phyloP scores from a whole-genome alignment of 306 rosid genomes.

The Glycine soja region DNA sequence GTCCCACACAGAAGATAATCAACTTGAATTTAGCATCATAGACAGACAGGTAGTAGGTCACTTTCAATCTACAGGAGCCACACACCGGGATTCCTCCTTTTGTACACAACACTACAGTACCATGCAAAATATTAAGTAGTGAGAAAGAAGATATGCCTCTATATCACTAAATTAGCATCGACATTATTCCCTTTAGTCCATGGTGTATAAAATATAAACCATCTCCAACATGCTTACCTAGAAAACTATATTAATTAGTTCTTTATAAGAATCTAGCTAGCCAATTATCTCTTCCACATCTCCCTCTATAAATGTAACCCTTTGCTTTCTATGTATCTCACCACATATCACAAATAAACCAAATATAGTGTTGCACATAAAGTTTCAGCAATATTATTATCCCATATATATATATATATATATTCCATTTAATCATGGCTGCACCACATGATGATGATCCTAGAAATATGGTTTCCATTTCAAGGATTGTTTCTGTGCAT shows the following conservation, averaged over 20 bases:
- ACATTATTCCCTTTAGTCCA: slow-evolving; percentile 9
- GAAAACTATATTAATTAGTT: slow-evolving; percentile 28
- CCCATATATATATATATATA: not conserved
- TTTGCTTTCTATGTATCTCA: slow-evolving; percentile 23
- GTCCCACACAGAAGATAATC: slow-evolving; percentile 30
- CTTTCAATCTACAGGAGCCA: slow-evolving; percentile 49
- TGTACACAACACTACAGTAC: slow-evolving; percentile 53
- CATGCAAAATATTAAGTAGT: slow-evolving; percentile 59
- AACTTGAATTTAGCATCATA: slow-evolving; percentile 38
- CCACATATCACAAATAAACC: not conserved
- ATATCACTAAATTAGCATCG: slow-evolving; percentile 27
- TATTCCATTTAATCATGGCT: slow-evolving; percentile 51
- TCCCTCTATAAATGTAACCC: slow-evolving; percentile 28
- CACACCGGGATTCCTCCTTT: slow-evolving; percentile 26
- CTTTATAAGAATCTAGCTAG: slow-evolving; percentile 45
- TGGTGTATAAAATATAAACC: not conserved
- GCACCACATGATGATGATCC: slow-evolving; percentile 45
- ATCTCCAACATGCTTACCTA: slow-evolving; percentile 22
- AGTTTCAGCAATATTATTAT: slow-evolving; percentile 16
- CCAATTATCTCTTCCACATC: not conserved
- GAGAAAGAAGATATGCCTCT: slow-evolving; percentile 37
- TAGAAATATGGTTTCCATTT: slow-evolving; percentile 51
- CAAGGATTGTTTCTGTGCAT: slow-evolving; percentile 56
- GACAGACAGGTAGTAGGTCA: slow-evolving; percentile 54
- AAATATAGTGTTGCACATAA: not conserved